A percentile compares a stretch with the other conserved stretches of the same genome.
Conservation (phyloP, 768 basidiomycete species). For the Hortiboletus campestris region DNA sequence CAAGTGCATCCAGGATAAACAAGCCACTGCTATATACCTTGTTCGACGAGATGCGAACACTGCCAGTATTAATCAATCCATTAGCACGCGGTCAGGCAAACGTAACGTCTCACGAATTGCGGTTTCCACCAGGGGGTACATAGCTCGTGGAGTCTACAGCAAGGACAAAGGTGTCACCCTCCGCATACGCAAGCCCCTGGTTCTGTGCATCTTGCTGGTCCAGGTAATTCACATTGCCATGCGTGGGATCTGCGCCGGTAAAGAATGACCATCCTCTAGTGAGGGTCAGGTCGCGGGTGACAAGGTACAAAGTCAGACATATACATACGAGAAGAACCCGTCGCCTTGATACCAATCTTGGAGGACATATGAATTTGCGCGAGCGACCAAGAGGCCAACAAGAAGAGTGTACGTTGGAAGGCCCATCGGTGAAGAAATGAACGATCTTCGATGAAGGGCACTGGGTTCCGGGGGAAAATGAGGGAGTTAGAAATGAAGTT, state of each 20-base stretch:
- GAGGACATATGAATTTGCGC: slow-evolving; percentile 28
- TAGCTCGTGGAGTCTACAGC: slow-evolving; percentile 56
- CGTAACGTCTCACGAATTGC: slow-evolving; percentile 43
- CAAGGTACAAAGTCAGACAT: not conserved
- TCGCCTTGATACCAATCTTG: slow-evolving; percentile 42
- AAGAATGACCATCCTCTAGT: slow-evolving; percentile 65
- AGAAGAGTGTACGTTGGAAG: slow-evolving; percentile 25
- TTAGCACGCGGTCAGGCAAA: not conserved
- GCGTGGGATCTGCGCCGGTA: slow-evolving; percentile 59
- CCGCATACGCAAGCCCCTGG: slow-evolving; percentile 58
- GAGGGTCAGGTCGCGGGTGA: not conserved
- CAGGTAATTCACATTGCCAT: slow-evolving; percentile 65
- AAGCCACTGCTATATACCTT: slow-evolving; percentile 59
- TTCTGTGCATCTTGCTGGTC: slow-evolving; percentile 42
- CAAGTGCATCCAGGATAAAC: slow-evolving; percentile 67
- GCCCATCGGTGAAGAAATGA: not conserved
- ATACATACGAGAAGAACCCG: slow-evolving; percentile 54
- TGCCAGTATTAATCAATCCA: slow-evolving; percentile 22
- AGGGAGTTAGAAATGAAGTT: not conserved
- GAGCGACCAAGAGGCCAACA: not conserved
- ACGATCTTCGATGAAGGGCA: not conserved
- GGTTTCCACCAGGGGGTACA: slow-evolving; percentile 48
- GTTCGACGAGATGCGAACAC: slow-evolving; percentile 64
- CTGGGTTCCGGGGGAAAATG: not conserved
- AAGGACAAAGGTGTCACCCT: slow-evolving; percentile 53